These are phyloP conservation scores for Tremellales sp. DNA, from an alignment of 1,284 basidiomycete genomes.

Conservation along the genomic window DNA sequence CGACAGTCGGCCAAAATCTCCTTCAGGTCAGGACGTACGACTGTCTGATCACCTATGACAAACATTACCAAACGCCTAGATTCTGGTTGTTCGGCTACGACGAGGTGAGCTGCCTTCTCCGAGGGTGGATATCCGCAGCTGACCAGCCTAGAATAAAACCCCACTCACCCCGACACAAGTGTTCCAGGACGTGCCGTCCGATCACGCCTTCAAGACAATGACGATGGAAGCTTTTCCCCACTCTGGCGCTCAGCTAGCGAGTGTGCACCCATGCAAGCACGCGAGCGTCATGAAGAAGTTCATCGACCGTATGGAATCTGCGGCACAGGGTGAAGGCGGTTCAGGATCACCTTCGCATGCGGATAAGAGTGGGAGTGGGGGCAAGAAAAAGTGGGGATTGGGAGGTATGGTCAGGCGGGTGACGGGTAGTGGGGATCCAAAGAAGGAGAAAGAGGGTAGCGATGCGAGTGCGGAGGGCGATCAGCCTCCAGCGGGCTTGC, in stretches of 20 bases:
- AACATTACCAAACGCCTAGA: constrained; percentile 94
- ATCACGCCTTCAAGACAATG: constrained; percentile 97
- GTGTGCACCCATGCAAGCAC: constrained; percentile 98
- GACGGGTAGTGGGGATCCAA: constrained; percentile 50
- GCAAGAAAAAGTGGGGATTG: constrained; percentile 78
- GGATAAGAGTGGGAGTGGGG: constrained; percentile 43
- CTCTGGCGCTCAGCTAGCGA: constrained; percentile 74
- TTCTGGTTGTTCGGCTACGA: constrained; percentile 94
- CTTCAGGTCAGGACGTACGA: constrained; percentile 97
- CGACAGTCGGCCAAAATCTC: constrained; percentile 62
- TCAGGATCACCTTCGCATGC: constrained; percentile 1
- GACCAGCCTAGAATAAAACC: constrained; percentile 64
- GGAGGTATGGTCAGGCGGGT: constrained; percentile 65
- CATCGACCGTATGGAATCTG: constrained; percentile 95
- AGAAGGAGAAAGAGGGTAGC: constrained; percentile 38
- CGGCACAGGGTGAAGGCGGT: constrained; percentile 51
- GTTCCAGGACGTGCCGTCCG: constrained; percentile 95
- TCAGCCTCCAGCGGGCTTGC: constrained; percentile 76
- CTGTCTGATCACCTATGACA: constrained; percentile 98
- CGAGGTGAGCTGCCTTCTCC: constrained; percentile 59
- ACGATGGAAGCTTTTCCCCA: constrained; percentile 98
- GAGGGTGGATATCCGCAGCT: background rate
- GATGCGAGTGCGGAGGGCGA: constrained; percentile 51
- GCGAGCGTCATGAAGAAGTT: constrained; percentile 99
- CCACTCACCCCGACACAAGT: constrained; percentile 84